Base-by-base conservation (phyloP, 352 stramenopile species). In the Blastocystis sp. region DNA sequence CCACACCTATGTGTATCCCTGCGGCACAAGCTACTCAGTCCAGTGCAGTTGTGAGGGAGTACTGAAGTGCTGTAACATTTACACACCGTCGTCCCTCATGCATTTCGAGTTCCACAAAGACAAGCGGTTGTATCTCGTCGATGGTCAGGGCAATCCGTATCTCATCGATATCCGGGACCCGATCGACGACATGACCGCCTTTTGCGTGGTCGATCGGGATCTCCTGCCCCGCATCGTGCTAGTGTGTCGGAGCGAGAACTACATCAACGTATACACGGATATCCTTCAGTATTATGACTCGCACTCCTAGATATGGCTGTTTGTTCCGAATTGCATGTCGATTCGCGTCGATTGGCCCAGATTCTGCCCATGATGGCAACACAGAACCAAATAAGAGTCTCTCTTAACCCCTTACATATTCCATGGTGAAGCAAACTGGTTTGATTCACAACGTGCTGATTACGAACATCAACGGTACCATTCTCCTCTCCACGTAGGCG, bases 391-490 rank as follows among this genome's bases (percentile, higher is more conserved):
- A 59, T 76, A 34, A 76, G 23, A 56, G 14, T 19, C 53, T 9
- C 41, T 28, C 53, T 48, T 9, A 7, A 28, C 64, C 41, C 45
- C 21, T 48, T n/a, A 48, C n/a, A 10, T 19, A 48, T 74, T 10
- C 34, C 21, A 61, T 38, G 21, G 66, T 84, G 74, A 84, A 84
- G 23, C 48, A 69, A 67, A 34, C 53, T 21, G 74, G 74, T 69
- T 43, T 84, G 34, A 84, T 84, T 56, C 74, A 84, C 66, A 84
- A 84, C 48, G 74, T 84, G 19, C 65, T 84, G 23, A 45, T 84
- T 45, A 84, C 74, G 34, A 84, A 84, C 23, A 56, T 69, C 10
- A 66, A 84, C 28, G 74, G 74, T 84, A 84, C 74, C 48, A 64
- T 84, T 41, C 34, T 84, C 61, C 74, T 84, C 43, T 84, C 74